Evolutionary conservation across 768 basidiomycete genomes (phyloP).

Genomic region (Rhizopogon rudus): DNA sequence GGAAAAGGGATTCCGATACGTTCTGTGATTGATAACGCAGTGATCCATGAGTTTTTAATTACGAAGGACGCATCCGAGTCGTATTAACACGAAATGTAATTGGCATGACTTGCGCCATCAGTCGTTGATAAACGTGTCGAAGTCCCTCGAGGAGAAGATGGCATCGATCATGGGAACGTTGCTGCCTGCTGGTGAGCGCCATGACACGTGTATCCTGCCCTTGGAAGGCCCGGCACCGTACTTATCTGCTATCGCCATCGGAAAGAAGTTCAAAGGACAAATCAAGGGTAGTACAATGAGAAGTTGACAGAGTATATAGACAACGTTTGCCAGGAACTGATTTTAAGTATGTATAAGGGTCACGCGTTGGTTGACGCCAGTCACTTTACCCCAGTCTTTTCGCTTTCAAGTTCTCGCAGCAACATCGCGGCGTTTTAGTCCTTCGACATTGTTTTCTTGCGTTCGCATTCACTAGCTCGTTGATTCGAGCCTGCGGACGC

Average conservation of each 20-base stretch:
- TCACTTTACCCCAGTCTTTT: background rate
- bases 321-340: background rate
- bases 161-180: background rate
- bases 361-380: conserved; percentile 3
- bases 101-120: background rate
- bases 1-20: conserved; percentile 46
- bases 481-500: conserved; percentile 3
- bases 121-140: background rate
- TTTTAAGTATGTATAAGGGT: background rate
- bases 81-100: background rate
- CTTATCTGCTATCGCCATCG: background rate
- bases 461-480: background rate
- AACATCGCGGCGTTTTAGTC: background rate
- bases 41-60: background rate
- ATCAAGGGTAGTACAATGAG: too few species aligned
- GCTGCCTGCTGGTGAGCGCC: background rate
- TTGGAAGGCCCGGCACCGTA: too few species aligned
- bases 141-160: background rate
- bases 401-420: background rate
- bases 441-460: background rate
- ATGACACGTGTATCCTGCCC: background rate
- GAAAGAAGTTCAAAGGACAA: background rate
- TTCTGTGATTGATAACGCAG: conserved; percentile 28
- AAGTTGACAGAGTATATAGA: too few species aligned
- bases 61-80: background rate